Conservation (phyloP, 2,329 filamentous ascomycete genomes). For the Pseudogymnoascus sp. region DNA sequence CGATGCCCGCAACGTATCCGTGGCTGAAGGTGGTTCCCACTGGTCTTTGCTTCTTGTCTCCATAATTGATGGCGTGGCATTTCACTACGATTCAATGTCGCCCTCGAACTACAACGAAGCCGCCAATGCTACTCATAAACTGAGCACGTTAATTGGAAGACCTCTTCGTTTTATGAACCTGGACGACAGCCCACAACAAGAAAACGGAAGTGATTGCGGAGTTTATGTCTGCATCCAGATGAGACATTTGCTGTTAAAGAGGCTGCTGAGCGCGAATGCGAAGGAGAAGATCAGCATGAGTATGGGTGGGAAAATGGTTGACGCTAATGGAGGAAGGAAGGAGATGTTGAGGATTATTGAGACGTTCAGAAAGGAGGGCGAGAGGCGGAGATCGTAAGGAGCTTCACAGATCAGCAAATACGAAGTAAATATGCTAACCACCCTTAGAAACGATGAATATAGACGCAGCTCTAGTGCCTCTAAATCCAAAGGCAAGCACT, state of each 20-base stretch:
- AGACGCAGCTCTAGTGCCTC: not conserved
- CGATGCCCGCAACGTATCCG: conserved; percentile 66
- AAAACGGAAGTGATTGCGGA: conserved; percentile 88
- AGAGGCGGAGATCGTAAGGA: conserved; percentile 71
- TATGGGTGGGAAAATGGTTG: conserved; percentile 75
- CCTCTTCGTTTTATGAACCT: conserved; percentile 71
- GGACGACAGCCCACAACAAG: conserved; percentile 79
- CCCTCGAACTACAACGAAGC: conserved; percentile 71
- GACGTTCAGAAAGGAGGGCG: conserved; percentile 75
- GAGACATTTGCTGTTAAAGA: conserved; percentile 82
- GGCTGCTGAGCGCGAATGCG: conserved; percentile 69
- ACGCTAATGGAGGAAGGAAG: conserved; percentile 71
- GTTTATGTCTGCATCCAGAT: conserved; percentile 95
- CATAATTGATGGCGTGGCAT: conserved; percentile 80
- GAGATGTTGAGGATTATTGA: conserved; percentile 91
- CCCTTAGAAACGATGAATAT: not conserved
- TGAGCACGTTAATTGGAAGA: conserved; percentile 59
- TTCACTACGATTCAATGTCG: conserved; percentile 89
- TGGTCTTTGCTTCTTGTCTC: conserved; percentile 92
- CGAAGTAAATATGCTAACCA: not conserved
- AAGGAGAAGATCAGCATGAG: conserved; percentile 91
- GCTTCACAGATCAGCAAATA: not conserved
- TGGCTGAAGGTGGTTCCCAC: conserved; percentile 85
- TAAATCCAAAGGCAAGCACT: not conserved
- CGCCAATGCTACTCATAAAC: conserved; percentile 56